phyloP scores from a whole-genome alignment of 2,329 filamentous ascomycete genomes.

The Lecanicillium sp. region DNA sequence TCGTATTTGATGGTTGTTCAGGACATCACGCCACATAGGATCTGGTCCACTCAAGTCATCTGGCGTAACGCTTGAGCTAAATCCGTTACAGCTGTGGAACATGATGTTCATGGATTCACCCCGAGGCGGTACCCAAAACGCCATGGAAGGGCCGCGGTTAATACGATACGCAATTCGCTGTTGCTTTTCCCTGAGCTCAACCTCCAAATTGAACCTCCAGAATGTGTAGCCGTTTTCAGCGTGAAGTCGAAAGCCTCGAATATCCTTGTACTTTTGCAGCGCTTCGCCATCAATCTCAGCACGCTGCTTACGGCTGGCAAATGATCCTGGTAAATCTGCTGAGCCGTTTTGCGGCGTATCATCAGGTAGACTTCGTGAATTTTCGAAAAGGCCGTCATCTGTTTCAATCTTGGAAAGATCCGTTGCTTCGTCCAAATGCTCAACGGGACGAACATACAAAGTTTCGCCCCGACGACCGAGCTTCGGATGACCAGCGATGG shows the following conservation, averaged over 20 bases:
- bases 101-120: conserved; percentile 94
- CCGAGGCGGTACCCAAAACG: conserved; percentile 87
- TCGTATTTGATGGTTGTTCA: conserved; percentile 82
- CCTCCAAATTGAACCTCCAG: conserved; percentile 93
- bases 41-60: conserved; percentile 85
- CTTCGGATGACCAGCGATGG: conserved; percentile 80
- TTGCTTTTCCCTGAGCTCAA: conserved; percentile 72
- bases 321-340: conserved; percentile 42
- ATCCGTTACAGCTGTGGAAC: conserved; percentile 98
- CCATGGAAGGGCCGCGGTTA: conserved; percentile 79
- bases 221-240: conserved; percentile 84
- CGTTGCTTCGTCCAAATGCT: conserved; percentile 67
- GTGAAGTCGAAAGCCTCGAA: conserved; percentile 75
- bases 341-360: conserved; percentile 30
- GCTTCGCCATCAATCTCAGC: conserved; percentile 67
- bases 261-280: conserved; percentile 71
- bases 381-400: conserved; percentile 76
- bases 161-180: conserved; percentile 91
- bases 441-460: conserved; percentile 82
- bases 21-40: conserved; percentile 91
- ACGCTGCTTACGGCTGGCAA: conserved; percentile 44
- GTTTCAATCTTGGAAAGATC: conserved; percentile 76
- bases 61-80: conserved; percentile 70
- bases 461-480: conserved; percentile 77
- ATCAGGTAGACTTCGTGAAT: conserved; percentile 46